phyloP scores from a whole-genome alignment of 306 rosid genomes.

The barrel medic (Medicago truncatula) region DNA sequence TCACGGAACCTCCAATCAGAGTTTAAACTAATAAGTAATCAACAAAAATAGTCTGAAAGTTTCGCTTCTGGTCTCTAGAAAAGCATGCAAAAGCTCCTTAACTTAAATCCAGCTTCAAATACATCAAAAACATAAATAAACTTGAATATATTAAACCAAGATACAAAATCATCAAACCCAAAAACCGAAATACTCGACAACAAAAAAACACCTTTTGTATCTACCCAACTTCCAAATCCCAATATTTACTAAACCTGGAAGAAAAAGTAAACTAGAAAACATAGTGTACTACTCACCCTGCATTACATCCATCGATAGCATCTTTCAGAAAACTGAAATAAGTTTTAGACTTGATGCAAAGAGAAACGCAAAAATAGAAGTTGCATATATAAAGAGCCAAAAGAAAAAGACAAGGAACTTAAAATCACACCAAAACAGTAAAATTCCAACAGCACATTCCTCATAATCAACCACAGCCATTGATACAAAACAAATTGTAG shows the following conservation, averaged over 20 bases:
- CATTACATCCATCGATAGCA: slow-evolving; percentile 25
- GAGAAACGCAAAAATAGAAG: background rate
- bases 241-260: slow-evolving; percentile 6
- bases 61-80: slow-evolving; percentile 25
- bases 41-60: slow-evolving; percentile 5
- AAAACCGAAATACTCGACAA: slow-evolving; percentile 2
- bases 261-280: background rate
- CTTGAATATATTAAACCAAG: background rate
- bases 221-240: slow-evolving; percentile 30
- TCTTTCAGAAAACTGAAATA: slow-evolving; percentile 19
- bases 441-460: slow-evolving; percentile 10
- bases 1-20: slow-evolving; percentile 11
- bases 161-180: background rate
- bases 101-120: slow-evolving; percentile 27
- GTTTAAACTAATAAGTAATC: background rate
- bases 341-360: slow-evolving; percentile 12
- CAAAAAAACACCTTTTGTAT: background rate
- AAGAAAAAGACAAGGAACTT: background rate
- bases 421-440: slow-evolving; percentile 16
- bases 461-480: slow-evolving; percentile 41
- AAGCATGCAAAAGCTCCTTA: slow-evolving; percentile 12
- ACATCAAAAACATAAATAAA: slow-evolving; percentile 17
- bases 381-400: slow-evolving; percentile 7
- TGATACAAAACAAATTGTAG: slow-evolving; percentile 37
- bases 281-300: slow-evolving; percentile 19